phyloP scores from a whole-genome alignment of 2,329 filamentous ascomycete species.

The Penicillium sp. region DNA sequence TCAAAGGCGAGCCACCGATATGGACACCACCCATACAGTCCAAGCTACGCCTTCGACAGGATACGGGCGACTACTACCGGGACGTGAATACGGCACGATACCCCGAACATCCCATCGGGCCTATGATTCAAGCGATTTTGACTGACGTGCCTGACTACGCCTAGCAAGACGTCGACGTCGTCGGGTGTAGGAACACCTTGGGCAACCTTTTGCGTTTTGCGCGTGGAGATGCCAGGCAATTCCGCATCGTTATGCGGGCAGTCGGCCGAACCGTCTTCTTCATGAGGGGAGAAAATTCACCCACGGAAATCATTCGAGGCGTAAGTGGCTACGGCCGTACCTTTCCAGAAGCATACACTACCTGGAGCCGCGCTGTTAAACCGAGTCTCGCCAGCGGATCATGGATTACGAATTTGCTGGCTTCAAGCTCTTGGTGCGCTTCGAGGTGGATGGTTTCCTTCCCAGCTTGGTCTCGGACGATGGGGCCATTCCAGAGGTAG shows the following conservation, averaged over 20 bases:
- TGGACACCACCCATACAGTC: constrained; percentile 48
- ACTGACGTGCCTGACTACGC: constrained; percentile 37
- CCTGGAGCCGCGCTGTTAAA: constrained; percentile 56
- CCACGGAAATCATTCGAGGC: constrained; percentile 55
- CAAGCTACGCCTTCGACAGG: constrained; percentile 40
- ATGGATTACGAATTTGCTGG: constrained; percentile 58
- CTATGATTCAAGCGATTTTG: constrained; percentile 46
- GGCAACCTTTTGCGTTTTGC: constrained; percentile 61
- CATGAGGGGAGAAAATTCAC: constrained; percentile 59
- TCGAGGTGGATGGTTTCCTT: constrained; percentile 59
- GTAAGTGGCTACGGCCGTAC: constrained; percentile 63
- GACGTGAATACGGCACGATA: constrained; percentile 42
- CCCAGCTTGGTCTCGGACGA: constrained; percentile 8
- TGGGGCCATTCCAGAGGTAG: not conserved
- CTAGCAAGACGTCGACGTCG: constrained; percentile 49
- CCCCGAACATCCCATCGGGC: constrained; percentile 44
- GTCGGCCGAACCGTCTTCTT: constrained; percentile 61
- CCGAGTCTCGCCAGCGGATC: constrained; percentile 61
- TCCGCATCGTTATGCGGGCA: constrained; percentile 59
- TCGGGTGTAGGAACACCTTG: constrained; percentile 60
- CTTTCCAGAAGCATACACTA: constrained; percentile 65
- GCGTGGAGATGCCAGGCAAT: constrained; percentile 46
- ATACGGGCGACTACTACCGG: constrained; percentile 47
- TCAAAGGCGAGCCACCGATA: constrained; percentile 49
- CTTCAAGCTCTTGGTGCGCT: constrained; percentile 53